phyloP scores from a whole-genome alignment of 306 rosid genomes.

The Medicago arabica region DNA sequence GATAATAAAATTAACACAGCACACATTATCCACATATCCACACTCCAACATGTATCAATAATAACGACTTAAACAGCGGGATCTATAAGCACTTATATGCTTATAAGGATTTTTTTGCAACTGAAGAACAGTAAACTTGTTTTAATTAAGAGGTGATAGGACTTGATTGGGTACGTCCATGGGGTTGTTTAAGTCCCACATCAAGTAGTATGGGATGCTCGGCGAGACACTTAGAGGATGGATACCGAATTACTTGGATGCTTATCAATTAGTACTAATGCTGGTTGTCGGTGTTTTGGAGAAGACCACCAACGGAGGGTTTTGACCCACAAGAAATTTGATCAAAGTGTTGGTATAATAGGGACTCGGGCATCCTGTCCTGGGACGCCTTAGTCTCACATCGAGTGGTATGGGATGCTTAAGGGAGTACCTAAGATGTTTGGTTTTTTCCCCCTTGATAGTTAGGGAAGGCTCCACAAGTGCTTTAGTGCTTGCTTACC shows the following conservation, averaged over 20 bases:
- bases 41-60: conserved; percentile 35
- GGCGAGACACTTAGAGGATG: background rate
- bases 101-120: background rate
- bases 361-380: background rate
- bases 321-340: background rate
- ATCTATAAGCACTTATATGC: conserved; percentile 7
- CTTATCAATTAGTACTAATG: background rate
- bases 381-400: background rate
- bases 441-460: background rate
- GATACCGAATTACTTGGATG: background rate
- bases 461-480: background rate
- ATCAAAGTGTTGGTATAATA: no score
- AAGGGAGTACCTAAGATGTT: background rate
- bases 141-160: background rate
- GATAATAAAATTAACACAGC: conserved; percentile 1
- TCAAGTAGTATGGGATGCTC: background rate
- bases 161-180: background rate
- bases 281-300: background rate
- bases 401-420: background rate
- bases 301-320: background rate
- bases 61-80: background rate
- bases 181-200: background rate
- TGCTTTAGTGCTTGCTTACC: background rate
- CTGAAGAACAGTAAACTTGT: background rate
- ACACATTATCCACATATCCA: conserved; percentile 30